Base-by-base conservation (phyloP, 257 asterid species). In the Ajuga chamaepitys region DNA sequence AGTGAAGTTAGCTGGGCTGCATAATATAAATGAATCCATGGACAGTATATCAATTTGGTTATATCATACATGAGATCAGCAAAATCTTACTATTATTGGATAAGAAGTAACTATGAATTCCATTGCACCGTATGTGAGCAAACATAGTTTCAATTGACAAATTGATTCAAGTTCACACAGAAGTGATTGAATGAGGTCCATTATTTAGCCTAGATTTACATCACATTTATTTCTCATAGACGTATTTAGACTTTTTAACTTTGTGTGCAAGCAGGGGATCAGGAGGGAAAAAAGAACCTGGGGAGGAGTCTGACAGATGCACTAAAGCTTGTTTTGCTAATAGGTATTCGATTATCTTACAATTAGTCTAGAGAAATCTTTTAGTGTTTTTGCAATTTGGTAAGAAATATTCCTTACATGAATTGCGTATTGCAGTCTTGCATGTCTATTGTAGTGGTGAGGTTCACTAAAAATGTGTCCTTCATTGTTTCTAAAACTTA, bases 321-420 rank as follows among this genome's bases (percentile, higher is more conserved):
- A 10, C 64, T 92, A 77, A 94, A 94, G 79, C 96, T 94, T 78
- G 95, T 94, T 72, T 75, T 94, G 80, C 90, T 91, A 45, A 83
- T 91, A 76, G 98, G 97, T 91, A 77, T 54, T 40, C 50, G 45
- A 38, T 28, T 70, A 41, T 62, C 7, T 59, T 46, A 22, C 72
- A 17, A 37, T 50, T 58, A 9, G 22, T 24, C 64, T 4, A 12
- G 25, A 20, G 22, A 44, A 30, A 67, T n/a, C 25, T 54, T 17
- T 58, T 53, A 28, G 30, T 45, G 22, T 30, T 46, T 17, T 30
- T 52, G 30, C 59, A 30, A 41, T 34, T 5, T 58, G 64, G 18
- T 74, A 28, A 38, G 38, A 16, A 57, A 41, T 44, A 62, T 42
- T 32, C 25, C 51, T 13, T 28, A 5, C 16, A 24, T 42, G 14